phyloP scores from a whole-genome alignment of 345 rosid genomes.

The Anacardium occidentale region DNA sequence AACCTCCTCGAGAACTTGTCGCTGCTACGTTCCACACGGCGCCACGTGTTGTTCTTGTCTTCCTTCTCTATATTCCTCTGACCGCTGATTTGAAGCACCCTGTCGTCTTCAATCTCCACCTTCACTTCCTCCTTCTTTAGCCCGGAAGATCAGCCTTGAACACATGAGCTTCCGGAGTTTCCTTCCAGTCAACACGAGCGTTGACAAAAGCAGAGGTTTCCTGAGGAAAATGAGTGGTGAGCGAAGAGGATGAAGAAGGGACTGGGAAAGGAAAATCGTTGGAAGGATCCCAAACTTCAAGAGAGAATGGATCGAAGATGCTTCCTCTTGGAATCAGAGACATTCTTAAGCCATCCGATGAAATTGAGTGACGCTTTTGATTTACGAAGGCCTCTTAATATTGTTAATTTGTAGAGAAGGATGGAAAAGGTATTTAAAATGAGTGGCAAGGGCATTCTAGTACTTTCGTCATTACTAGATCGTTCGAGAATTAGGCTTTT shows the following conservation, averaged over 20 bases:
- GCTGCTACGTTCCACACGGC: conserved; percentile 18
- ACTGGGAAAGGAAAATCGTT: conserved; percentile 12
- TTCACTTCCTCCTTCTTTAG: conserved; percentile 25
- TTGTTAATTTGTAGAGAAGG: too few species aligned
- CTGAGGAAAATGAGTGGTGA: neutral
- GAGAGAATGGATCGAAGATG: conserved; percentile 23
- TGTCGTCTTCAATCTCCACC: conserved; percentile 21
- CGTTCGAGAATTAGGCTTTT: too few species aligned
- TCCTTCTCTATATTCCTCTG: conserved; percentile 19
- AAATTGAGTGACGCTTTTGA: too few species aligned
- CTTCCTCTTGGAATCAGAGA: conserved; percentile 24
- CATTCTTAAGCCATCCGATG: neutral
- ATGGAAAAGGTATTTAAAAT: too few species aligned
- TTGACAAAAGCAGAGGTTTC: conserved; percentile 19
- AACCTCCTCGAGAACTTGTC: conserved; percentile 21
- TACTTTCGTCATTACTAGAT: too few species aligned
- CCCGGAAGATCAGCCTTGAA: conserved; percentile 27
- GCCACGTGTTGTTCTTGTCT: conserved; percentile 26
- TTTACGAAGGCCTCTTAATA: too few species aligned
- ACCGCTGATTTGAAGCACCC: conserved; percentile 22
- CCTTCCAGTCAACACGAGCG: conserved; percentile 23
- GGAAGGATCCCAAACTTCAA: conserved; percentile 26
- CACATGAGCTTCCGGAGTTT: conserved; percentile 24
- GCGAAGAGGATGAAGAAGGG: neutral
- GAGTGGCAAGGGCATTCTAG: too few species aligned